Conservation (phyloP, 2,329 filamentous ascomycete genomes). For the Zalaria sp. region DNA sequence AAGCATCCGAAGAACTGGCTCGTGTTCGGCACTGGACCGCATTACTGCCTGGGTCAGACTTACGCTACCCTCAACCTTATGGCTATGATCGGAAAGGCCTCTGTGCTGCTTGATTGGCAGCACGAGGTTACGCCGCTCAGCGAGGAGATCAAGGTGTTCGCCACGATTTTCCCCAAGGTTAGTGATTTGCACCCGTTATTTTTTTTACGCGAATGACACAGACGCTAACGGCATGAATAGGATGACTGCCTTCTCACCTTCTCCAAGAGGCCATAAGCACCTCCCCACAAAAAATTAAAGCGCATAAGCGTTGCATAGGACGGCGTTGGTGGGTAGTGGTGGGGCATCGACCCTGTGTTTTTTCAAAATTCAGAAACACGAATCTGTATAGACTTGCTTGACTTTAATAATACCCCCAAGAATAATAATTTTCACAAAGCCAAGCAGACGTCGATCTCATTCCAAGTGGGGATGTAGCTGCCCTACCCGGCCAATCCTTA, state of each 20-base stretch:
- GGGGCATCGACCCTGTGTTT: too few species aligned
- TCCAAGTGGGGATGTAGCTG: too few species aligned
- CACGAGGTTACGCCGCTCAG: constrained; percentile 72
- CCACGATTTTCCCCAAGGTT: constrained; percentile 94
- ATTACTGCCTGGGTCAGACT: constrained; percentile 90
- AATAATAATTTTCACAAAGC: too few species aligned
- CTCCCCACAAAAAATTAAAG: too few species aligned
- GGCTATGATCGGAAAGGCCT: constrained; percentile 80
- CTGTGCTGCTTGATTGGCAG: constrained; percentile 54
- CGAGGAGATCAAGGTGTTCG: constrained; percentile 96
- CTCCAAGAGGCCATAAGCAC: constrained; percentile 4
- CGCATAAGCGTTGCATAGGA: too few species aligned
- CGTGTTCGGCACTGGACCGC: constrained; percentile 78
- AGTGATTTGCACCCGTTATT: constrained; percentile 18
- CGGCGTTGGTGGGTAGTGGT: too few species aligned
- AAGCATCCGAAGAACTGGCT: constrained; percentile 91
- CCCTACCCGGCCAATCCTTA: too few species aligned
- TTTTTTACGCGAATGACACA: neutral
- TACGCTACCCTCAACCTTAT: constrained; percentile 85
- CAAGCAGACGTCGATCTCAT: too few species aligned
- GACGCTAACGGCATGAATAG: neutral
- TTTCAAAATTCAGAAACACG: too few species aligned
- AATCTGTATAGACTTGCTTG: too few species aligned
- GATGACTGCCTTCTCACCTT: constrained; percentile 6
- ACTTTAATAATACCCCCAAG: too few species aligned